Evolutionary conservation across 148 eudicot species (phyloP).

Genomic region (Vaccinium corymbosum): DNA sequence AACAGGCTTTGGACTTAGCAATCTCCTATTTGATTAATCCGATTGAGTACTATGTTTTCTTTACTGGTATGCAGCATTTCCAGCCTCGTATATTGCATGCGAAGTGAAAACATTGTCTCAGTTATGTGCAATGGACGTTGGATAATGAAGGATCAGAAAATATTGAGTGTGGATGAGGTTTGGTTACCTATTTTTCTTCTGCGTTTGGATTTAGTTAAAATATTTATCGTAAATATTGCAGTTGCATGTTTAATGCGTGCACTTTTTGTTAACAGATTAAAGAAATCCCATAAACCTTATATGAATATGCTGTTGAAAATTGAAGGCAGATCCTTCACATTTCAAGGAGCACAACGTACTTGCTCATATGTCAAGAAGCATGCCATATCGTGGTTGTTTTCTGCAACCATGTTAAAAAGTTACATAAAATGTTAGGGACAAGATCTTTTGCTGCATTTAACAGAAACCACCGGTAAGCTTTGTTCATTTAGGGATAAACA

Average conservation of each 20-base stretch:
- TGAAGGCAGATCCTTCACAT: not conserved
- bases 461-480: not conserved
- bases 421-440: not conserved
- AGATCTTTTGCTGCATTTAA: not conserved
- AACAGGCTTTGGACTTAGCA: not conserved
- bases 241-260: not conserved
- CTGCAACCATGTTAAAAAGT: not conserved
- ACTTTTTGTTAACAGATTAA: not conserved
- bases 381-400: not conserved
- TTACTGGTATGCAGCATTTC: conserved; percentile 62
- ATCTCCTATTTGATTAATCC: not conserved
- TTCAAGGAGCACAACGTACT: not conserved
- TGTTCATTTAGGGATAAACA: not conserved
- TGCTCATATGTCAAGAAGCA: not conserved
- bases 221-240: not conserved
- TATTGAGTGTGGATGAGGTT: conserved; percentile 81
- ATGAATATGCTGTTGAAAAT: not conserved
- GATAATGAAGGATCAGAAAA: conserved; percentile 85
- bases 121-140: conserved; percentile 92
- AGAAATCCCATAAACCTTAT: not conserved
- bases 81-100: conserved; percentile 79
- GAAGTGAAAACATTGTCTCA: conserved; percentile 80
- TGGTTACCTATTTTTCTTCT: not conserved
- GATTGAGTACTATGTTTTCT: not conserved
- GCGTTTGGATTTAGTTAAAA: not conserved